Base-by-base conservation (phyloP, 2,329 filamentous ascomycete genomes). In the Pyricularia grisea region DNA sequence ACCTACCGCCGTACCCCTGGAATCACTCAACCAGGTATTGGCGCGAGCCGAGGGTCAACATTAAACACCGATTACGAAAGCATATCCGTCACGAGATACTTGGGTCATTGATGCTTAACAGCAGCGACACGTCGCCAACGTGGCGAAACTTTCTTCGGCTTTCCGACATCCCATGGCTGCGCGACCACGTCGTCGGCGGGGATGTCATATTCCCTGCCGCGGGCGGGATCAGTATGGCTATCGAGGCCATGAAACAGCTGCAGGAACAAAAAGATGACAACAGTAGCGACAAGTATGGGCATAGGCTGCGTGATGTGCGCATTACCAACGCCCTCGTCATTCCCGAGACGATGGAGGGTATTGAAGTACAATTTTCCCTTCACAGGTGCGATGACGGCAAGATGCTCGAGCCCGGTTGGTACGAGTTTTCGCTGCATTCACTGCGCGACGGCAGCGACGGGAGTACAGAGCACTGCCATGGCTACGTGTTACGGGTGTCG, bases 1-100 rank as follows among this genome's bases (percentile, higher is more conserved):
- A 84, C 71, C 75, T 85, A 30, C 77, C 79, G 1, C 76, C 79
- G 3, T 85, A 84, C 69, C 73, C 80, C 1, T 84, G 80, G 78
- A 78, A 82, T 61, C 77, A 81, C 70, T 75, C 76, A 68, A 33
- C 23, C 12, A 27, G 23, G 23, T 83, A 82, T 73, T 84, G 82
- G 82, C 77, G 78, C 61, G 82, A 84, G 70, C 74, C 74, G 0
- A 75, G 75, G 0, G 68, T 75, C 1, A 75, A 73, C 4, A 70
- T 71, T 1, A 73, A 75, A 2, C 75, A 75, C 68, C 73, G 79
- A 3, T 71, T 73, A 63, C 72, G 76, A 0, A 69, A 71, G 31
- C 75, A 77, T 33, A 73, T 76, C 0, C 75, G 78, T 0, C 78
- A 81, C 31, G 80, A 81, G 66, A 73, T 84, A 0, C 70, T 83